Evolutionary conservation across 1,139 yeast species (phyloP), one percentile per base, ranked within the genome.

Genomic region (Kodamaea alishanica): DNA sequence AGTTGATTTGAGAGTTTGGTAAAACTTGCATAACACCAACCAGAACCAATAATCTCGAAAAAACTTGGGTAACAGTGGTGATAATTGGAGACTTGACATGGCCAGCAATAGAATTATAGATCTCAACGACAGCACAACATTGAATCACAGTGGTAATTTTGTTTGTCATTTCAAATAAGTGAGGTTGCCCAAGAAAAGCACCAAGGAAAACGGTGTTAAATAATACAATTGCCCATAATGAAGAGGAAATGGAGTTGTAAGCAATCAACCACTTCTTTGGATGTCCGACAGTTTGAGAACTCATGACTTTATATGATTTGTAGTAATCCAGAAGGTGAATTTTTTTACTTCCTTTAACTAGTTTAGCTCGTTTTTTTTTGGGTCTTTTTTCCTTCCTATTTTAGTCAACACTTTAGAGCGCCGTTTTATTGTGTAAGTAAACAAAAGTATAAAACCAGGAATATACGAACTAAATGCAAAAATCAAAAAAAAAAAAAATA

Each of bases 11-110:
- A 26, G 84, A 75, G 20, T 76, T 58, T 8, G 97, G 97, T 51
- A 89, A 72, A 11, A 74, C 60, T 44, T 78, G 79, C 65, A 88
- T 80, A 38, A 92, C 76, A 9, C 97, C 97, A 70, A 87, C 73
- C 11, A 88, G 96, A 34, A 92, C 75, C 47, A 90, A 65, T 42
- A 90, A 65, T 45, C 99, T 75, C 8, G 97, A 89, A 9, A 83
- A 74, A 1, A 92, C 96, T 62, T 92, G 99, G 56, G 88, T 82
- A 11, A 70, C 72, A 0, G 97, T 88, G 27, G 97, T 92, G 44
- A 83, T 55, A 7, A 90, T 51, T 1, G 97, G 96, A 4, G 97
- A 83, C 48, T 83, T 79, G 25, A 92, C 98, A 38, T 83, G 69
- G 0, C 92, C 97, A 2, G 78, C 60, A 3, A 79, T 70, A 2